Base-by-base conservation (phyloP, 495 filamentous ascomycete species). In the Aspergillus funiculosus region DNA sequence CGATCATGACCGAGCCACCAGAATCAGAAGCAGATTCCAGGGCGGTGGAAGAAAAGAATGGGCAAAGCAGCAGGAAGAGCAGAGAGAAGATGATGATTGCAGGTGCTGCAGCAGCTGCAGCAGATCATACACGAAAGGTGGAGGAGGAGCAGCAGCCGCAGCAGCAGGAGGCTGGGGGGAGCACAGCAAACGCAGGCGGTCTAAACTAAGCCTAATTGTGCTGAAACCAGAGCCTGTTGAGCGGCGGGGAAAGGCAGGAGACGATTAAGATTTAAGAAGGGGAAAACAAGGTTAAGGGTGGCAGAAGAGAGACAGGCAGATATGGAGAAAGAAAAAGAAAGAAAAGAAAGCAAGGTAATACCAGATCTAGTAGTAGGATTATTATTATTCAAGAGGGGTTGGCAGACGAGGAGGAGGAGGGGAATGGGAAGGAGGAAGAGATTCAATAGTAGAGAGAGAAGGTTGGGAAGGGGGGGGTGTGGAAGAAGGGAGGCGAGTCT, bases 101-200 rank as follows among this genome's bases (percentile, higher is more conserved):
- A 54, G 53, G 39, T n/a, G n/a, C n/a, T n/a, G 48, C 34, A 25
- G 50, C 39, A 59, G 41, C 46, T 36, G 38, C 41, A 48, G 52
- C 42, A 56, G 56, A 59, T 59, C 56, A 55, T 55, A 43, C 40
- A 53, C 38, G 46, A 57, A 46, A 48, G 39, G 52, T 53, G 56
- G 51, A 50, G 56, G n/a, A n/a, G n/a, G n/a, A n/a, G n/a, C n/a
- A n/a, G n/a, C n/a, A n/a, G n/a, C n/a, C n/a, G n/a, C n/a, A n/a
- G n/a, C n/a, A n/a, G n/a, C n/a, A 43, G 44, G 52, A 54, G 48
- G 55, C 46, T 53, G 50, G 54, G 54, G 43, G 48, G n/a, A 32
- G 20, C 29, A 46, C 45, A 52, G 56, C 48, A 61, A 63, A 61
- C 51, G 52, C 61, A 56, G 57, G 53, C 40, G n/a, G 41, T 31